Conservation (phyloP, 768 basidiomycete species). For the Phylloporus arenicola region DNA sequence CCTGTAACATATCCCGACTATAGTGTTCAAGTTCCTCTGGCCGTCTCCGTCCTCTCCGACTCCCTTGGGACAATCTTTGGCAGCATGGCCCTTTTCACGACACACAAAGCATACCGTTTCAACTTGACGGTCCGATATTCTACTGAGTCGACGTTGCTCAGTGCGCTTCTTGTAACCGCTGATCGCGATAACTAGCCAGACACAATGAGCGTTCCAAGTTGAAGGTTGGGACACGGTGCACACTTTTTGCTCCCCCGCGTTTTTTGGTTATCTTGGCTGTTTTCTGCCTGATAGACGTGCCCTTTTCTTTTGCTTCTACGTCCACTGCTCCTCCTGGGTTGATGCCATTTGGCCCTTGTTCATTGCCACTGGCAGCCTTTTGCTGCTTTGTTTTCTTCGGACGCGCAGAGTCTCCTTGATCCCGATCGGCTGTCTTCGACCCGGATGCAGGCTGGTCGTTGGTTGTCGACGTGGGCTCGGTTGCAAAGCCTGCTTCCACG, state of each 20-base stretch:
- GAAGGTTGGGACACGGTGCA: not conserved
- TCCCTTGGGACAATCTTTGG: constrained; percentile 68
- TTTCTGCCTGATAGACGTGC: constrained; percentile 15
- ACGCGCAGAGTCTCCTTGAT: constrained; percentile 19
- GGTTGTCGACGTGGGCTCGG: constrained; percentile 4
- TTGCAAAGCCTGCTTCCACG: constrained; percentile 53
- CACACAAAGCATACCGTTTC: constrained; percentile 82
- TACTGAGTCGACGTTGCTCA: constrained; percentile 61
- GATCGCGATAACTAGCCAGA: constrained; percentile 22
- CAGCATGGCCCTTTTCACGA: constrained; percentile 76
- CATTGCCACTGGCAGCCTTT: constrained; percentile 14
- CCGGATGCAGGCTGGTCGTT: constrained; percentile 1
- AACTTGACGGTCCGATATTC: constrained; percentile 51
- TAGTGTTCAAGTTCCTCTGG: constrained; percentile 21
- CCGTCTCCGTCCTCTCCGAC: constrained; percentile 18
- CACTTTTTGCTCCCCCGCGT: constrained; percentile 24
- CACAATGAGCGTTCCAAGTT: constrained; percentile 9
- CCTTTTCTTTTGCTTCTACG: constrained; percentile 17
- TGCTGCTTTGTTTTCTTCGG: constrained; percentile 48
- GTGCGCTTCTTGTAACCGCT: constrained; percentile 29
- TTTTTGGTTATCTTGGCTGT: constrained; percentile 28
- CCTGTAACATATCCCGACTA: constrained; percentile 70
- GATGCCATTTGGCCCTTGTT: constrained; percentile 1
- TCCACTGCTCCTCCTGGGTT: constrained; percentile 17
- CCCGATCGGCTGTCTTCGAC: not conserved